Conservation (phyloP, 2,329 filamentous ascomycete species). For the Rasamsonia emersonii region DNA sequence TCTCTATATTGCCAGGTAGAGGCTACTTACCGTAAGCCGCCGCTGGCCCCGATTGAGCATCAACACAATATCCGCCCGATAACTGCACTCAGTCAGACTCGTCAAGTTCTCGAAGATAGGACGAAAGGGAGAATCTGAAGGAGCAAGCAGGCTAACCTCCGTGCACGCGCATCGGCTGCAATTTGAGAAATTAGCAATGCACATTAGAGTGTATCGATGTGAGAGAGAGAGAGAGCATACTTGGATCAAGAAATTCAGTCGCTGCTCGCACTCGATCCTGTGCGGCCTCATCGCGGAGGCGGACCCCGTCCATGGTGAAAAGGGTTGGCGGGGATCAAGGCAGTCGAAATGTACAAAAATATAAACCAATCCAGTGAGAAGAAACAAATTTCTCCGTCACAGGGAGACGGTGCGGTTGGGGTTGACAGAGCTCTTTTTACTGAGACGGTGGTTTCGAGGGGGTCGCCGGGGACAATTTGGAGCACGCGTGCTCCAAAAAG, state of each 20-base stretch:
- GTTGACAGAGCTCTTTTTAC: too few species aligned
- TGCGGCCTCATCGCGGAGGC: slow-evolving; percentile 76
- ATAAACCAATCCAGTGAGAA: too few species aligned
- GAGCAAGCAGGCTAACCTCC: slow-evolving; percentile 40
- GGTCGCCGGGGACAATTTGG: too few species aligned
- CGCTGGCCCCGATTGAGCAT: slow-evolving; percentile 57
- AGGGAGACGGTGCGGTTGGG: too few species aligned
- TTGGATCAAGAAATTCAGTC: slow-evolving; percentile 88
- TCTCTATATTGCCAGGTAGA: neutral
- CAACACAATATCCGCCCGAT: slow-evolving; percentile 78
- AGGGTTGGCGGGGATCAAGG: too few species aligned
- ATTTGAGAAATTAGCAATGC: slow-evolving; percentile 10
- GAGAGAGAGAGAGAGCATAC: slow-evolving; percentile 44
- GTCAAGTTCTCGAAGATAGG: slow-evolving; percentile 1
- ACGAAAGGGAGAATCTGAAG: slow-evolving; percentile 1
- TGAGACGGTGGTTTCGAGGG: too few species aligned
- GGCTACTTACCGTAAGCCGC: slow-evolving; percentile 44
- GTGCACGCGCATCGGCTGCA: slow-evolving; percentile 49
- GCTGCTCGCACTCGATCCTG: slow-evolving; percentile 76
- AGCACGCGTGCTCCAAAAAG: too few species aligned
- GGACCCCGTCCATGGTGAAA: slow-evolving; percentile 57
- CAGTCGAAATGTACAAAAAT: slow-evolving; percentile 7
- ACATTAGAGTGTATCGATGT: too few species aligned
- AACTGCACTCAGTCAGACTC: slow-evolving; percentile 57
- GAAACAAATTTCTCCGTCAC: too few species aligned